Evolutionary conservation across 495 filamentous ascomycete species (phyloP).

Genomic region (Daldinia bambusicola): DNA sequence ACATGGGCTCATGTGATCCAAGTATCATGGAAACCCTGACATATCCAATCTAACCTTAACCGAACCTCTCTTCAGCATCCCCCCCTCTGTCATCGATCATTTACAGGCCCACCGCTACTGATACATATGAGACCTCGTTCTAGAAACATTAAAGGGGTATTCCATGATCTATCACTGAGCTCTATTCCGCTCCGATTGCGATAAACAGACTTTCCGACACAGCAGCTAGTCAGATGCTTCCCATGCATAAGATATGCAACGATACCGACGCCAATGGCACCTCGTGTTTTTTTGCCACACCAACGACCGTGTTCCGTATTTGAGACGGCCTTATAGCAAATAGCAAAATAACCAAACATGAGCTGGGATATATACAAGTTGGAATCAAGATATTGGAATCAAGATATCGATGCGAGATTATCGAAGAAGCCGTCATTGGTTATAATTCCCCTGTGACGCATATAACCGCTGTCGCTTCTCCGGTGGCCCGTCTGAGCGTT

Average conservation of each 20-base stretch:
- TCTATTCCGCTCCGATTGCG: constrained; percentile 28
- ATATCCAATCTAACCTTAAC: constrained; percentile 28
- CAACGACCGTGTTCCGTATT: constrained; percentile 18
- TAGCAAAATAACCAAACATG: constrained; percentile 22
- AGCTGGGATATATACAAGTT: constrained; percentile 44
- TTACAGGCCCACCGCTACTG: constrained; percentile 21
- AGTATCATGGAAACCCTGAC: constrained; percentile 7
- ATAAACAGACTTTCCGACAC: constrained; percentile 22
- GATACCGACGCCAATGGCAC: constrained; percentile 20
- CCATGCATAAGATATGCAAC: constrained; percentile 23
- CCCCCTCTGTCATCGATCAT: neutral
- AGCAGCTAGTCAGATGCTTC: constrained; percentile 18
- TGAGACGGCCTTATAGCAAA: constrained; percentile 12
- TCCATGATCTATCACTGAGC: constrained; percentile 40
- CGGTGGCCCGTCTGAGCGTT: constrained; percentile 46
- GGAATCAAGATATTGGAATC: constrained; percentile 34
- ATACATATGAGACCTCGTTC: constrained; percentile 32
- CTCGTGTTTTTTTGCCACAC: constrained; percentile 17
- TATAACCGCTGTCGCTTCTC: constrained; percentile 55
- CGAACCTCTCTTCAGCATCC: constrained; percentile 3
- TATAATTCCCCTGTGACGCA: constrained; percentile 50
- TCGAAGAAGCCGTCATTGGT: constrained; percentile 29
- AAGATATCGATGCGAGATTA: constrained; percentile 20
- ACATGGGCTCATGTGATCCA: constrained; percentile 29
- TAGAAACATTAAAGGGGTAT: constrained; percentile 43